Conservation (phyloP, 495 filamentous ascomycete genomes). For the Pseudevernia furfuracea region DNA sequence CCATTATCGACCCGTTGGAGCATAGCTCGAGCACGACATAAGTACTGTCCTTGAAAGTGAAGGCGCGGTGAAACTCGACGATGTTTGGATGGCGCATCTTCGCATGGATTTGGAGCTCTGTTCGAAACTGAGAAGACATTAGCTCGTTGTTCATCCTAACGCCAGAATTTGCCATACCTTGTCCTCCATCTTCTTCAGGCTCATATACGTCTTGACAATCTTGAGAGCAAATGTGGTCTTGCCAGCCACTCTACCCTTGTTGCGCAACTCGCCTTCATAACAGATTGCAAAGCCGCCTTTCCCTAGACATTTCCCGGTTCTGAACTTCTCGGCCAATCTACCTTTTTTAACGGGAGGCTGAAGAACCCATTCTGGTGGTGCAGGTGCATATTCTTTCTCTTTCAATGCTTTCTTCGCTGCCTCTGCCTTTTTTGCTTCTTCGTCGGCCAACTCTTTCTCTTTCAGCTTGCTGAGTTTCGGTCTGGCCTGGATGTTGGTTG, state of each 20-base stretch:
- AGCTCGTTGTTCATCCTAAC: slow-evolving; percentile 1
- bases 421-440: slow-evolving; percentile 38
- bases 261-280: slow-evolving; percentile 62
- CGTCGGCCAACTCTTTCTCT: slow-evolving; percentile 43
- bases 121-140: slow-evolving; percentile 65
- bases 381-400: slow-evolving; percentile 67
- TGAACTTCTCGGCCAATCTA: slow-evolving; percentile 66
- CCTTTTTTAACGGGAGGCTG: slow-evolving; percentile 59
- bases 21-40: slow-evolving; percentile 94
- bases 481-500: slow-evolving; percentile 53
- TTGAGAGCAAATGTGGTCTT: slow-evolving; percentile 63
- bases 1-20: slow-evolving; percentile 94
- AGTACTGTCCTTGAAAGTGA: slow-evolving; percentile 78
- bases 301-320: slow-evolving; percentile 73
- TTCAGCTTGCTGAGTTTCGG: slow-evolving; percentile 37
- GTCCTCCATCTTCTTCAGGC: slow-evolving; percentile 71
- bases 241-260: slow-evolving; percentile 43
- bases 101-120: slow-evolving; percentile 94
- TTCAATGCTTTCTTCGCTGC: slow-evolving; percentile 43
- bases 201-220: slow-evolving; percentile 85
- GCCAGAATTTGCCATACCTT: slow-evolving; percentile 54
- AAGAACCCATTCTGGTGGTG: slow-evolving; percentile 65
- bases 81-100: slow-evolving; percentile 94
- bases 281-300: slow-evolving; percentile 96
- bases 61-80: slow-evolving; percentile 89